Conservation (phyloP, 768 basidiomycete species). For the Tylopilus felleus region DNA sequence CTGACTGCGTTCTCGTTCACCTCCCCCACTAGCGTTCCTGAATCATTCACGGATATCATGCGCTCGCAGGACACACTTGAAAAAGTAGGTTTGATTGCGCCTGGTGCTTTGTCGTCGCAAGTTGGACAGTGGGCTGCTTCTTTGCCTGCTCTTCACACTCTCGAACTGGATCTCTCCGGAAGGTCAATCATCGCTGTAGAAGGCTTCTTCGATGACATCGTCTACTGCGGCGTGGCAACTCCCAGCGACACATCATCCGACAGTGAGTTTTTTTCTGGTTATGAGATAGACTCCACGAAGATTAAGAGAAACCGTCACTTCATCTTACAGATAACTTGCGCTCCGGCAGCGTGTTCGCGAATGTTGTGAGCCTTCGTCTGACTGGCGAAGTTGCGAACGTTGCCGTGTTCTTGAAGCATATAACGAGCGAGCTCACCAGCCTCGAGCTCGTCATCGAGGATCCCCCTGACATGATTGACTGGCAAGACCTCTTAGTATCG, state of each 20-base stretch:
- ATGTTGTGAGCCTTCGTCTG: conserved; percentile 58
- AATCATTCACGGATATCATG: conserved; percentile 65
- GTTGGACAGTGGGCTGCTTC: conserved; percentile 74
- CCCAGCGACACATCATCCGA: conserved; percentile 70
- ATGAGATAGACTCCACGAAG: conserved; percentile 74
- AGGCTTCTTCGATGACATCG: conserved; percentile 74
- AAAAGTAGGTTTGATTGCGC: conserved; percentile 63
- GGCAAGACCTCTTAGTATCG: conserved; percentile 65
- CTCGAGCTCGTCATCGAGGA: conserved; percentile 79
- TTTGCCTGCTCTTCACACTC: conserved; percentile 55
- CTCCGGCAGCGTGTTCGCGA: conserved; percentile 53
- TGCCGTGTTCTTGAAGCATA: conserved; percentile 66
- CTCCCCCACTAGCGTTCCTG: conserved; percentile 66
- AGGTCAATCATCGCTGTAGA: conserved; percentile 66
- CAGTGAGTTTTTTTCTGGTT: conserved; percentile 74
- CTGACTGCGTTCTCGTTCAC: conserved; percentile 68
- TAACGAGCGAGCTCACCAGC: conserved; percentile 60
- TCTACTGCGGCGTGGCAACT: conserved; percentile 64
- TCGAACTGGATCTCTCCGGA: conserved; percentile 71
- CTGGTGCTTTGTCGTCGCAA: conserved; percentile 65
- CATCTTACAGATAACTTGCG: conserved; percentile 60
- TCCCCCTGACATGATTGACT: conserved; percentile 69
- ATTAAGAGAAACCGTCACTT: conserved; percentile 67
- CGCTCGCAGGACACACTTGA: conserved; percentile 57
- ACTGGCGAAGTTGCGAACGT: conserved; percentile 71